Evolutionary conservation across 2,329 filamentous ascomycete genomes (phyloP), one percentile per base, ranked within the genome.

Genomic region (Hypoxylon sp.): DNA sequence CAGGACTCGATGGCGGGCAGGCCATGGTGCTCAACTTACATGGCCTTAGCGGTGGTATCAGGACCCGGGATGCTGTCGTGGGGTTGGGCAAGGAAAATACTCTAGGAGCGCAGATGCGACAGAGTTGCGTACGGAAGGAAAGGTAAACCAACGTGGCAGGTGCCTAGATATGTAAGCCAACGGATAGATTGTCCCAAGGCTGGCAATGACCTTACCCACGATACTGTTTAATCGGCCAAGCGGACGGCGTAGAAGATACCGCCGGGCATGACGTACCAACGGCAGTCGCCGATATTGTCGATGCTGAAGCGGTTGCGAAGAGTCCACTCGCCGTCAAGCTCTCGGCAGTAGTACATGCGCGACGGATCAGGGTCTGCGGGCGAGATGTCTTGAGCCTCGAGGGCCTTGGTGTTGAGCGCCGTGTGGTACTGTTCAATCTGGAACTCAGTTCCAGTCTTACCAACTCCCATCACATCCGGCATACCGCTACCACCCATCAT

Each of bases 201-300:
- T 1, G 27, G 17, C n/a, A 27, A 18, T 17, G 2, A 11, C 18
- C 66, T 68, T 48, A 70, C 67, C 38, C 8, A 18, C 8, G 23
- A 10, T 24, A 15, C 18, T 29, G 2, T 27, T 65, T 67, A 77
- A 62, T 76, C 70, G 33, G 80, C 76, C 45, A 86, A 73, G 48
- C 83, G 79, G 46, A 85, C 79, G 57, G 85, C 85, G 65, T 88
- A 88, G 70, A 88, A 88, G 68, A 80, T 77, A 21, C 85, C 85
- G 52, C 81, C 78, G 46, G 80, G 76, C 57, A 79, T 79, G 52
- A 84, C 76, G 68, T 83, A 88, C 86, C 86, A 88, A 52, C 83
- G 80, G 64, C 78, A 80, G 50, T 80, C 76, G 23, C 79, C 80
- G 67, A 85, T 78, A 68, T 79, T 77, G 69, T 88, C 85, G 71